Evolutionary conservation across 2,329 filamentous ascomycete species (phyloP).

Genomic region (Thelonectria blattea): DNA sequence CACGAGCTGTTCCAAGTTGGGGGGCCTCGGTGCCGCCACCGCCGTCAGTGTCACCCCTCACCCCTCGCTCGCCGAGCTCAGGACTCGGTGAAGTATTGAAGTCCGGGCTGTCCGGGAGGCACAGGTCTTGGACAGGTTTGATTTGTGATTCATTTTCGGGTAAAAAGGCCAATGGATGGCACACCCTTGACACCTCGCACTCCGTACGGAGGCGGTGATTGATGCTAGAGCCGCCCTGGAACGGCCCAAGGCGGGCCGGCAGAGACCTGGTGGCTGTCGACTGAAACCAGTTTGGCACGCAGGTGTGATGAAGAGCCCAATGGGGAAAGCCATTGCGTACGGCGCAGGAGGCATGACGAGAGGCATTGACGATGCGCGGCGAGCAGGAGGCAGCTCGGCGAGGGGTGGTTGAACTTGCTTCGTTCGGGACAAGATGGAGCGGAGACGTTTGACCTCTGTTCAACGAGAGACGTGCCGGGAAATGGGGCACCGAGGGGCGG

Average conservation of each 20-base stretch:
- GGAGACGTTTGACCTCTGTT: constrained; percentile 3
- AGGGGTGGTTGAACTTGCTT: constrained; percentile 16
- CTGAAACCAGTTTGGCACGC: constrained; percentile 1
- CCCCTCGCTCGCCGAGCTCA: constrained; percentile 30
- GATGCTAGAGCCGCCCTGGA: not conserved
- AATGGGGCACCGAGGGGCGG: constrained; percentile 19
- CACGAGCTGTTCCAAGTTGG: constrained; percentile 33
- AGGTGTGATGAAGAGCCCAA: not conserved
- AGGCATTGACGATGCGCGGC: not conserved
- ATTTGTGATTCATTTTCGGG: constrained; percentile 12
- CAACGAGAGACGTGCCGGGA: constrained; percentile 15
- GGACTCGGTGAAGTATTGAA: constrained; percentile 35
- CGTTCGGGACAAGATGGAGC: constrained; percentile 7
- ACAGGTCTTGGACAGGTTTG: constrained; percentile 22
- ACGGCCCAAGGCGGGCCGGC: not conserved
- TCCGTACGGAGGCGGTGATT: not conserved
- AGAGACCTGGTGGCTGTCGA: not conserved
- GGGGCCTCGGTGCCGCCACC: constrained; percentile 30
- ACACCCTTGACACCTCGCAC: constrained; percentile 10
- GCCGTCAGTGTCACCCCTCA: constrained; percentile 19
- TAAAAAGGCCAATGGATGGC: constrained; percentile 8
- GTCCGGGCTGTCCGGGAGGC: constrained; percentile 33
- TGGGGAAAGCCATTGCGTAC: constrained; percentile 14
- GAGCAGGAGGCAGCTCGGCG: not conserved
- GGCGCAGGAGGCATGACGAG: constrained; percentile 1